Evolutionary conservation across 129 eudicot species (phyloP).

Genomic region (carrot (Daucus carota)): DNA sequence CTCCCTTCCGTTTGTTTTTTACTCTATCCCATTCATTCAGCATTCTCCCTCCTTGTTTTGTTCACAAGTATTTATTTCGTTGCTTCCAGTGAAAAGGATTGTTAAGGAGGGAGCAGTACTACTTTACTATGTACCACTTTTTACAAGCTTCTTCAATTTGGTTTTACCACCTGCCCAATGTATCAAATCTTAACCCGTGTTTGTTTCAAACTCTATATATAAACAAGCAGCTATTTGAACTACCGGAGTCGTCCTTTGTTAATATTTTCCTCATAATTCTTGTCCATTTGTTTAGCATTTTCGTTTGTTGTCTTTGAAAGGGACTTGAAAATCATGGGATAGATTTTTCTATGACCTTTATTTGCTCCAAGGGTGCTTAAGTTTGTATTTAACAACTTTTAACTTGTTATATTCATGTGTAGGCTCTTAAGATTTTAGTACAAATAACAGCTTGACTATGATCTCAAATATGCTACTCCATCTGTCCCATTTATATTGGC

Average conservation of each 20-base stretch:
- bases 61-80: neutral
- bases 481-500: no score
- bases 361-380: neutral
- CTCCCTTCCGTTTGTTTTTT: neutral
- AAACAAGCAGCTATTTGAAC: neutral
- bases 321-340: neutral
- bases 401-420: no score
- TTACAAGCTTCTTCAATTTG: neutral
- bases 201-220: neutral
- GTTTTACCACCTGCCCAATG: neutral
- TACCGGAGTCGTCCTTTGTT: neutral
- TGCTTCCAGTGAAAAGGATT: neutral
- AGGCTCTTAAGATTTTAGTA: neutral
- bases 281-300: neutral
- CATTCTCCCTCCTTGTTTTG: neutral
- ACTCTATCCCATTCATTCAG: neutral
- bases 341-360: no score
- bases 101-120: neutral
- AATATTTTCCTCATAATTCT: neutral
- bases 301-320: neutral
- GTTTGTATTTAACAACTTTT: neutral
- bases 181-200: neutral
- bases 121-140: neutral
- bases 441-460: neutral
- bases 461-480: neutral